phyloP scores from a whole-genome alignment of 306 rosid species.

The Glycine tomentella region DNA sequence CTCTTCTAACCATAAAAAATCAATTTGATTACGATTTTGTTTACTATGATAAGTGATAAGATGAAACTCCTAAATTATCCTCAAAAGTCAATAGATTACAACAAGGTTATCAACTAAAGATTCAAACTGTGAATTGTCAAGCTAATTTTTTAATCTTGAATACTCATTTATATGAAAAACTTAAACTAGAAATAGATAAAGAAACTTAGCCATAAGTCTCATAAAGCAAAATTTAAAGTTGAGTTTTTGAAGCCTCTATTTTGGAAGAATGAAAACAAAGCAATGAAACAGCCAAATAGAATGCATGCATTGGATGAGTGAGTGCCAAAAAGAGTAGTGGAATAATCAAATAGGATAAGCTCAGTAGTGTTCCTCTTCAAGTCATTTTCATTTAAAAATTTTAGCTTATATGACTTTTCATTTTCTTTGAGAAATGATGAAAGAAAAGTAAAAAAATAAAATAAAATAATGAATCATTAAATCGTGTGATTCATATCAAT shows the following conservation, averaged over 20 bases:
- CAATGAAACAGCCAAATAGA: background rate
- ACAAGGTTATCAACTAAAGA: background rate
- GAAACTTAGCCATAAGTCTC: background rate
- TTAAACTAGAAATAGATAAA: conserved; percentile 9
- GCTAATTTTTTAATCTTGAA: background rate
- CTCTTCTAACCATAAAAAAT: too few species aligned
- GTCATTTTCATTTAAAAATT: background rate
- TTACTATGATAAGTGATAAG: too few species aligned
- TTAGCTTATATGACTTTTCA: background rate
- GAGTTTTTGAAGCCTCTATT: background rate
- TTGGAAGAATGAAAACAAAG: background rate
- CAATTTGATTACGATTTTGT: too few species aligned
- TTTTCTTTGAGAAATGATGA: background rate
- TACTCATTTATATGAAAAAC: background rate
- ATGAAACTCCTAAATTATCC: too few species aligned
- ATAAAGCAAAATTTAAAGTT: background rate
- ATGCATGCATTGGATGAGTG: background rate
- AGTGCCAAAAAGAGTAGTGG: background rate
- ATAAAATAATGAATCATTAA: background rate
- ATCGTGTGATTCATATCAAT: background rate
- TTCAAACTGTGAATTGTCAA: background rate
- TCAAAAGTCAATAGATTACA: conserved; percentile 14
- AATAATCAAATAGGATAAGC: background rate
- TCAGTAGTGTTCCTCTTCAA: background rate
- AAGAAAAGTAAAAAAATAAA: background rate